Evolutionary conservation across 768 basidiomycete genomes (phyloP).

Genomic region (Serendipita sp.): DNA sequence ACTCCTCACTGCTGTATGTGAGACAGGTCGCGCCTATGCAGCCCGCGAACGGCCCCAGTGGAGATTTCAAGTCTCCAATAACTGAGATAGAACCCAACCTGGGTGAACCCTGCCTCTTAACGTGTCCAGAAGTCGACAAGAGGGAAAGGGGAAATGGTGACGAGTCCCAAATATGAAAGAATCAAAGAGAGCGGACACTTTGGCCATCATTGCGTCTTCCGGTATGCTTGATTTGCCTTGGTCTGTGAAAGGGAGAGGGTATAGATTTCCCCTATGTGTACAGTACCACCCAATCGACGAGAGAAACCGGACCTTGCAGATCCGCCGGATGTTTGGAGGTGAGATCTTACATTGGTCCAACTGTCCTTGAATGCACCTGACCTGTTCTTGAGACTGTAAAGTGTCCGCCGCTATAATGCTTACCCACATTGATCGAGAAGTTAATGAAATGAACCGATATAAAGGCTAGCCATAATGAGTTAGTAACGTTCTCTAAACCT

Average conservation of each 20-base stretch:
- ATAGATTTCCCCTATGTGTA: slow-evolving; percentile 79
- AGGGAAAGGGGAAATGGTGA: slow-evolving; percentile 54
- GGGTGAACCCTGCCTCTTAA: slow-evolving; percentile 13
- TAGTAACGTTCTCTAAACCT: slow-evolving; percentile 34
- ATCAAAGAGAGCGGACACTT: slow-evolving; percentile 68
- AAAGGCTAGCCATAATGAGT: slow-evolving; percentile 68
- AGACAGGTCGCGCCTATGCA: slow-evolving; percentile 80
- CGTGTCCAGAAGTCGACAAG: slow-evolving; percentile 22
- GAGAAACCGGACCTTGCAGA: slow-evolving; percentile 73
- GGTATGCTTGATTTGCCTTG: slow-evolving; percentile 20
- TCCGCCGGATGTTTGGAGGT: slow-evolving; percentile 58
- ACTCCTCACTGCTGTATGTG: slow-evolving; percentile 55
- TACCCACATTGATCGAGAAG: slow-evolving; percentile 44
- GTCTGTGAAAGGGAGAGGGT: no score
- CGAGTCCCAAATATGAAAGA: slow-evolving; percentile 51
- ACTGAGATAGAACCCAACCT: slow-evolving; percentile 29
- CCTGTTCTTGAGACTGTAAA: slow-evolving; percentile 1
- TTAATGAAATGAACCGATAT: slow-evolving; percentile 50
- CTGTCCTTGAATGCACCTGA: slow-evolving; percentile 28
- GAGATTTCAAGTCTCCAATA: slow-evolving; percentile 62
- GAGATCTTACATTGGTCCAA: slow-evolving; percentile 54
- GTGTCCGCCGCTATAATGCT: slow-evolving; percentile 12
- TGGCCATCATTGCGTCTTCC: slow-evolving; percentile 62
- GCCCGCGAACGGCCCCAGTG: slow-evolving; percentile 52
- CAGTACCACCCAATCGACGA: slow-evolving; percentile 84